Percentiles rank a stretch among this genome's conserved stretches.
Evolutionary conservation across 1,284 basidiomycete genomes (phyloP).

Genomic region (Violaceomyces palustris): DNA sequence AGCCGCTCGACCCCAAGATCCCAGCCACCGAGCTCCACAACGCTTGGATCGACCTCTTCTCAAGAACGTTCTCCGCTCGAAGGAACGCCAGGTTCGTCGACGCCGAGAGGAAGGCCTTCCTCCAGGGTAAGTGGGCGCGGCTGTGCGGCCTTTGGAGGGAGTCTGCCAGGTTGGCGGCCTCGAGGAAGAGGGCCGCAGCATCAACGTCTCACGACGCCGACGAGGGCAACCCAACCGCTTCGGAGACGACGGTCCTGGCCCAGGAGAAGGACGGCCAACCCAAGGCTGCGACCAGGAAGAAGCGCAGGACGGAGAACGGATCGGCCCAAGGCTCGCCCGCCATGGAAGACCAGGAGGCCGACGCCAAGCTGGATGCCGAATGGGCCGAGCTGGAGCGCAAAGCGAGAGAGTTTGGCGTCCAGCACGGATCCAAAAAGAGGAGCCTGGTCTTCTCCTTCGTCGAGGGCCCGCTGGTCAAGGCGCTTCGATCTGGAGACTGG

Average conservation of each 20-base stretch:
- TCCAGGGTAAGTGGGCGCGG: conserved; percentile 78
- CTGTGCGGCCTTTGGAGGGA: conserved; percentile 80
- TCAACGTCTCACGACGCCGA: not conserved
- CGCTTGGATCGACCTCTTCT: conserved; percentile 77
- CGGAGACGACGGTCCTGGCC: not conserved
- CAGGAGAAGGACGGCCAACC: conserved; percentile 5
- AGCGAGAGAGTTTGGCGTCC: conserved; percentile 69
- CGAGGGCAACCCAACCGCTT: not conserved
- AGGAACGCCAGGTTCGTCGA: conserved; percentile 85
- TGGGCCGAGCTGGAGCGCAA: conserved; percentile 62
- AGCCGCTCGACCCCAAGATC: conserved; percentile 72
- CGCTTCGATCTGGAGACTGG: conserved; percentile 85
- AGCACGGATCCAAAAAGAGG: conserved; percentile 38
- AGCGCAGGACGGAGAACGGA: conserved; percentile 41
- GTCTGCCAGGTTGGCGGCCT: conserved; percentile 59
- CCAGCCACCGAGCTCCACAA: conserved; percentile 72
- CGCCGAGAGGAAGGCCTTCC: conserved; percentile 75
- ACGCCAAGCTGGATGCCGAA: conserved; percentile 25
- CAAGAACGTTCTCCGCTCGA: conserved; percentile 78
- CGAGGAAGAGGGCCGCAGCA: conserved; percentile 50
- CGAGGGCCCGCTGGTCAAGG: conserved; percentile 92
- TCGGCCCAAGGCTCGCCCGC: conserved; percentile 20
- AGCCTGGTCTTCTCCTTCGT: conserved; percentile 72
- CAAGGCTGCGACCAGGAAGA: conserved; percentile 34
- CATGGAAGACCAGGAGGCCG: conserved; percentile 20